phyloP scores from a whole-genome alignment of 208 protist species.

The Trypanosoma cruzi region DNA sequence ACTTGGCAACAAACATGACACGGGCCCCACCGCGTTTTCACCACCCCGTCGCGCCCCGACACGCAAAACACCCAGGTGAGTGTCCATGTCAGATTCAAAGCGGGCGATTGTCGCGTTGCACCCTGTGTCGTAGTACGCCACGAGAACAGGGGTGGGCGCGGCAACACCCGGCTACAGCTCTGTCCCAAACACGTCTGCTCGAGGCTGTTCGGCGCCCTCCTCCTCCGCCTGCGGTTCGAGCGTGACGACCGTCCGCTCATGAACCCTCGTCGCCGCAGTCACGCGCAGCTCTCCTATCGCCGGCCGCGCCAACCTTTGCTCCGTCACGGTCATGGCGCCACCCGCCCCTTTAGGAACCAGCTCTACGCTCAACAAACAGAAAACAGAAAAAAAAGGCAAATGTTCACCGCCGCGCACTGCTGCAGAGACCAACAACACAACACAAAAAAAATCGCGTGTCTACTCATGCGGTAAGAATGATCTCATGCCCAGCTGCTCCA shows the following conservation, averaged over 20 bases:
- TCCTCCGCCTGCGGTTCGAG: constrained; percentile 27
- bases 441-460: too few species aligned
- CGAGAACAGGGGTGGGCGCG: constrained; percentile 55
- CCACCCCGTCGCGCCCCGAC: constrained; percentile 32
- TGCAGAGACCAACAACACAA: background rate
- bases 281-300: constrained; percentile 61
- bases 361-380: background rate
- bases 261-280: constrained; percentile 23
- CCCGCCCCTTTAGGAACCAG: background rate
- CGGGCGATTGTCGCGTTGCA: constrained; percentile 43
- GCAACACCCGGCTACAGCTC: constrained; percentile 51
- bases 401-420: background rate
- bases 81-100: constrained; percentile 64
- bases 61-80: constrained; percentile 50
- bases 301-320: constrained; percentile 45
- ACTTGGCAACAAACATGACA: constrained; percentile 59
- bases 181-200: constrained; percentile 63
- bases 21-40: constrained; percentile 45
- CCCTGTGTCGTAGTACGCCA: constrained; percentile 48
- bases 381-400: background rate
- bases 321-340: constrained; percentile 28
- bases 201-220: constrained; percentile 27
- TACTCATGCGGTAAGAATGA: constrained; percentile 15
- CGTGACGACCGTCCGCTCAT: constrained; percentile 30
- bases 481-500: constrained; percentile 61